Evolutionary conservation across 768 basidiomycete genomes (phyloP).

Genomic region (Pisolithus orientalis): DNA sequence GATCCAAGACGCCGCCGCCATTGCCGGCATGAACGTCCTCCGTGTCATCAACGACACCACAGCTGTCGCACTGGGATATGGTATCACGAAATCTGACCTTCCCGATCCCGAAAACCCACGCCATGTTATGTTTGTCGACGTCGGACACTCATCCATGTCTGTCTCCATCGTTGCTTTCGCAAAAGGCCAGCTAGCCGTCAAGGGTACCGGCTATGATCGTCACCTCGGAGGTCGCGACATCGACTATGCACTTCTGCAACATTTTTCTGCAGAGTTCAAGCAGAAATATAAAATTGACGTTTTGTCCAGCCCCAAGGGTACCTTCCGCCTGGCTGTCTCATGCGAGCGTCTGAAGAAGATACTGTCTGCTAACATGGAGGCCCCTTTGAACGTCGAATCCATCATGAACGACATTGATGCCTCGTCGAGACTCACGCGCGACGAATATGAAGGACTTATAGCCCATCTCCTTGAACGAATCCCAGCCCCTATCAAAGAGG

Average conservation of each 20-base stretch:
- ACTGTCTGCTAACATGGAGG: slow-evolving; percentile 87
- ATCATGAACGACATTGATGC: slow-evolving; percentile 97
- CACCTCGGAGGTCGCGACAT: slow-evolving; percentile 96
- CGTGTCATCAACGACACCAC: slow-evolving; percentile 97
- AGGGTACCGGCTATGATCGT: slow-evolving; percentile 83
- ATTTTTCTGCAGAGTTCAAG: slow-evolving; percentile 92
- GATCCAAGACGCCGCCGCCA: slow-evolving; percentile 79
- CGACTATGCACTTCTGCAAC: slow-evolving; percentile 81
- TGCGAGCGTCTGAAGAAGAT: slow-evolving; percentile 97
- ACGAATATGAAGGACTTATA: slow-evolving; percentile 77
- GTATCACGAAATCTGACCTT: slow-evolving; percentile 97
- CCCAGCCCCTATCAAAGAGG: slow-evolving; percentile 65
- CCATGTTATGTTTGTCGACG: slow-evolving; percentile 90
- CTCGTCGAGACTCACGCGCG: slow-evolving; percentile 76
- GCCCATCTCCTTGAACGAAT: slow-evolving; percentile 72
- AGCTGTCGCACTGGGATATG: slow-evolving; percentile 93
- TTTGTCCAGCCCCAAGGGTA: slow-evolving; percentile 82
- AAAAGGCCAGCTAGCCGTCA: slow-evolving; percentile 87
- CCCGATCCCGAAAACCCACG: slow-evolving; percentile 77
- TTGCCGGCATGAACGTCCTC: slow-evolving; percentile 85
- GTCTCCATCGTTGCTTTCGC: slow-evolving; percentile 87
- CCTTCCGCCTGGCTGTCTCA: slow-evolving; percentile 81
- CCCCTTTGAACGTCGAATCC: slow-evolving; percentile 88
- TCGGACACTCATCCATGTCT: slow-evolving; percentile 89
- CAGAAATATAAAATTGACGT: slow-evolving; percentile 98